These are phyloP conservation scores for Boeremia lycopersici DNA, from an alignment of 2,329 filamentous ascomycete genomes.

Conservation along the genomic window DNA sequence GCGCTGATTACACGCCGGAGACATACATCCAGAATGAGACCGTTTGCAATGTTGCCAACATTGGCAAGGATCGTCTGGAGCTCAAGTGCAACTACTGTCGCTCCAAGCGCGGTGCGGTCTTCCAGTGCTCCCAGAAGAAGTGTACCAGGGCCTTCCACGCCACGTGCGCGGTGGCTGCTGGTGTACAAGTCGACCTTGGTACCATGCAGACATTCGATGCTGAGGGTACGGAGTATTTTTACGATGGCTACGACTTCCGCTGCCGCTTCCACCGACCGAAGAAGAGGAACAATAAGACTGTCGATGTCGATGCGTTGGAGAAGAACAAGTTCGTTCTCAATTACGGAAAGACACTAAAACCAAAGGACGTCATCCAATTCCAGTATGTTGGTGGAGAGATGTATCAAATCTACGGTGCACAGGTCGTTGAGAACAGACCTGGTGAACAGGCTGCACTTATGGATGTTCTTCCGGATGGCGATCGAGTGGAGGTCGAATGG, in stretches of 20 bases:
- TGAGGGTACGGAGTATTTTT: constrained; percentile 89
- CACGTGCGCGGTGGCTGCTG: constrained; percentile 89
- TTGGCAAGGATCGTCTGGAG: constrained; percentile 85
- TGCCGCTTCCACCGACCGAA: constrained; percentile 94
- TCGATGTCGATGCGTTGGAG: constrained; percentile 72
- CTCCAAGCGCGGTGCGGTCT: constrained; percentile 92
- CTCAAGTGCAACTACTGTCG: constrained; percentile 95
- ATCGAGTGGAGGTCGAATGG: constrained; percentile 79
- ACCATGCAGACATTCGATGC: constrained; percentile 86
- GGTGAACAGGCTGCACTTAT: constrained; percentile 78
- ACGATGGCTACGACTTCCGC: constrained; percentile 89
- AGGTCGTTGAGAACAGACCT: constrained; percentile 80
- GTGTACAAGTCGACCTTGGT: constrained; percentile 87
- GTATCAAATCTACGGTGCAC: constrained; percentile 87
- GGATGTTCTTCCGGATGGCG: constrained; percentile 83
- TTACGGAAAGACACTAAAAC: constrained; percentile 70
- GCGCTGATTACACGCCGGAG: constrained; percentile 89
- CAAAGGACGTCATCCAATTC: constrained; percentile 82
- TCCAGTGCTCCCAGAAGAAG: constrained; percentile 95
- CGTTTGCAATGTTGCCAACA: constrained; percentile 77
- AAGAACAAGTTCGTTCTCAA: constrained; percentile 70
- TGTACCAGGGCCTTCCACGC: constrained; percentile 93
- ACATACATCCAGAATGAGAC: constrained; percentile 84
- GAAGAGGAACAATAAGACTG: constrained; percentile 81
- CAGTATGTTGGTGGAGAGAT: constrained; percentile 78